Percentiles rank a stretch among this genome's conserved stretches.
Evolutionary conservation across 2,329 filamentous ascomycete genomes (phyloP).

Genomic region (Colletotrichum higginsianum): DNA sequence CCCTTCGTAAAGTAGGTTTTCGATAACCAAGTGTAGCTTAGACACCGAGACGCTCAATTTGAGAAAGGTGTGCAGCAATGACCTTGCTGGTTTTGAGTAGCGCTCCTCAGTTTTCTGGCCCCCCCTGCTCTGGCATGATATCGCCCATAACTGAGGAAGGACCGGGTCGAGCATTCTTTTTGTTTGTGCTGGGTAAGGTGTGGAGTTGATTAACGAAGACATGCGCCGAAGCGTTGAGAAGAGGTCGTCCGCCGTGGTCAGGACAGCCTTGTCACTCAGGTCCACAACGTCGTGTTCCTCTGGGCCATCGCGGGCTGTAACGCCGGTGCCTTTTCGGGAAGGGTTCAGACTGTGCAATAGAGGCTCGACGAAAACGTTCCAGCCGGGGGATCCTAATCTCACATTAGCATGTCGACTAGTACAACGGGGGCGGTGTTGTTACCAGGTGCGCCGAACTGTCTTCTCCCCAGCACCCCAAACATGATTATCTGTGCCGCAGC

Average conservation of each 20-base stretch:
- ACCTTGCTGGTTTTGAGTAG: conserved; percentile 62
- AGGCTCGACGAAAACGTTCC: conserved; percentile 73
- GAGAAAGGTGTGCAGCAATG: conserved; percentile 70
- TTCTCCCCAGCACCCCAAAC: conserved; percentile 77
- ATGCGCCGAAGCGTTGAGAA: conserved; percentile 68
- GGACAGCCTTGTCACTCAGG: conserved; percentile 57
- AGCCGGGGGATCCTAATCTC: conserved; percentile 67
- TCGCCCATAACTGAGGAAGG: conserved; percentile 74
- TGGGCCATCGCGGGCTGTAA: background rate
- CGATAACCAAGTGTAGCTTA: conserved; percentile 64
- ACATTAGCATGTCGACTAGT: conserved; percentile 30
- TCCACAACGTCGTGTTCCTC: conserved; percentile 58
- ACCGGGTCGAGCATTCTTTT: conserved; percentile 73
- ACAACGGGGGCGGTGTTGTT: conserved; percentile 30
- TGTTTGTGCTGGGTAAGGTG: conserved; percentile 77
- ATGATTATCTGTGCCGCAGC: conserved; percentile 75
- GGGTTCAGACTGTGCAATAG: conserved; percentile 68
- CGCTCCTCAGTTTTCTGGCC: conserved; percentile 52
- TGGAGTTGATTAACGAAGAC: conserved; percentile 70
- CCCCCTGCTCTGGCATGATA: conserved; percentile 66
- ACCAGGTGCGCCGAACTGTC: conserved; percentile 75
- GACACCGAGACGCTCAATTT: conserved; percentile 68
- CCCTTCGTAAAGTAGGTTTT: conserved; percentile 71
- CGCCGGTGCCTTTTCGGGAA: conserved; percentile 49
- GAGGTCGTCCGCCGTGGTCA: conserved; percentile 66